Percentiles rank a stretch among this genome's conserved stretches.
Conservation (phyloP, 2,329 filamentous ascomycete species). For the Scopulariopsis brevicaulis region DNA sequence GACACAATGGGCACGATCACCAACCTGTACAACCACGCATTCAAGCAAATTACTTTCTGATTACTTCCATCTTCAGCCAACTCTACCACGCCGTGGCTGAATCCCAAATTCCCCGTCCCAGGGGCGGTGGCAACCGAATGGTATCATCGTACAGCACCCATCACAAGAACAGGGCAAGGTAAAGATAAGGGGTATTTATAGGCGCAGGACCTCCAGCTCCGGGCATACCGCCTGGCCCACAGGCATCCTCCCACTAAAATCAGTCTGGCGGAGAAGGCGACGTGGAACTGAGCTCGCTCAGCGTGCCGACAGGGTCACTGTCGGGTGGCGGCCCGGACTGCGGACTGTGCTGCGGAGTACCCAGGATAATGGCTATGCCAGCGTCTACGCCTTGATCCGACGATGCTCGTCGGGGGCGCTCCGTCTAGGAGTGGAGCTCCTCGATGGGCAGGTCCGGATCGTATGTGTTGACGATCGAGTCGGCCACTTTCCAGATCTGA, state of each 20-base stretch:
- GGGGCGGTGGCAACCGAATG: background rate
- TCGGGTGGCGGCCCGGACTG: background rate
- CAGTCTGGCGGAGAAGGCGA: background rate
- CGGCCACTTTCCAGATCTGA: constrained; percentile 85
- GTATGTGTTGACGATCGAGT: constrained; percentile 70
- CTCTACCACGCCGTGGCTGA: background rate
- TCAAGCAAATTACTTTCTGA: background rate
- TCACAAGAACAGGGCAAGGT: background rate
- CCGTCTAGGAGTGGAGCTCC: constrained; percentile 54
- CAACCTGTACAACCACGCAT: background rate
- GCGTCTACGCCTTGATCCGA: background rate
- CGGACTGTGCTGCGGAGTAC: background rate
- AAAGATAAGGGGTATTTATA: background rate
- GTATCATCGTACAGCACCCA: background rate
- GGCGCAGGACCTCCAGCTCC: background rate
- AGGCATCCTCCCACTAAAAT: background rate
- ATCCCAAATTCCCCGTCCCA: background rate
- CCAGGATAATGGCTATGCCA: background rate
- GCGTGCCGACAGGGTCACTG: background rate
- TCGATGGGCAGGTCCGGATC: constrained; percentile 64
- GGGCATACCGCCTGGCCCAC: background rate
- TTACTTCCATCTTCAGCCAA: background rate
- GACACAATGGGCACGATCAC: background rate
- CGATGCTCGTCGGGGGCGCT: constrained; percentile 10
- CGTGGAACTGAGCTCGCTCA: background rate